These are phyloP conservation scores for Halophytophthora polymorphica DNA, from an alignment of 352 stramenopile genomes.

Conservation along the genomic window DNA sequence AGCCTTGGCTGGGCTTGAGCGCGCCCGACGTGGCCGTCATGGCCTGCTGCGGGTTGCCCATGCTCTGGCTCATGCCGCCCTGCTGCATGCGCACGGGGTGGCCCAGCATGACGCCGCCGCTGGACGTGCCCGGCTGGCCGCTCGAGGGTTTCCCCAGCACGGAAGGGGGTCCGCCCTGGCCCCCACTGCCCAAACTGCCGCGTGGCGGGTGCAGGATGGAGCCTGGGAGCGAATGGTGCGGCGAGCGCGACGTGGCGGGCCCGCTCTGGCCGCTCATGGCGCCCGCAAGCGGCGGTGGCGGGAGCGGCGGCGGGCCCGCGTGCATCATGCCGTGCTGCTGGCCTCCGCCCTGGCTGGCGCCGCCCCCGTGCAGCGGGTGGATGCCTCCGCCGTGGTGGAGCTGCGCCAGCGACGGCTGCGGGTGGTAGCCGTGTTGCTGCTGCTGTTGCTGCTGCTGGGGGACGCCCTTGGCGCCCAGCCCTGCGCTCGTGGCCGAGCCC, in stretches of 20 bases:
- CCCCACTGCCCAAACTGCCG: slow-evolving; percentile 27
- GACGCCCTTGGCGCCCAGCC: slow-evolving; percentile 32
- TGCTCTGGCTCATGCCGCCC: slow-evolving; percentile 44
- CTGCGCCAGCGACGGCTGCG: slow-evolving; percentile 64
- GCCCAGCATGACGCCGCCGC: slow-evolving; percentile 39
- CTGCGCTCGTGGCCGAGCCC: slow-evolving; percentile 23
- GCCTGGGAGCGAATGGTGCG: slow-evolving; percentile 57
- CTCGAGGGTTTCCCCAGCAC: slow-evolving; percentile 54
- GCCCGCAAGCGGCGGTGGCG: slow-evolving; percentile 58
- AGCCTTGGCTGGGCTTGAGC: slow-evolving; percentile 30
- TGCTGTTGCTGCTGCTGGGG: slow-evolving; percentile 20
- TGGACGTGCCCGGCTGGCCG: slow-evolving; percentile 19
- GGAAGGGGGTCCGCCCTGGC: slow-evolving; percentile 30
- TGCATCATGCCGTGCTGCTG: slow-evolving; percentile 51
- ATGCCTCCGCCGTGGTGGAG: slow-evolving; percentile 52
- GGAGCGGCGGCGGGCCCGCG: slow-evolving; percentile 49
- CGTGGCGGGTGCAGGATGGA: slow-evolving; percentile 73
- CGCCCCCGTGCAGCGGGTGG: slow-evolving; percentile 64
- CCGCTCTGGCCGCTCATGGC: slow-evolving; percentile 39
- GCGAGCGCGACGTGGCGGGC: slow-evolving; percentile 46
- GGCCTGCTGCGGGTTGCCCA: slow-evolving; percentile 30
- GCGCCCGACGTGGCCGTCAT: slow-evolving; percentile 27
- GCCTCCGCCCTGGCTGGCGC: slow-evolving; percentile 11
- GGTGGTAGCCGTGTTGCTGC: slow-evolving; percentile 55
- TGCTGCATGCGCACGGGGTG: slow-evolving; percentile 61